Conservation (phyloP, 176 grass and related monocot species). For the Bothriochloa decipiens region DNA sequence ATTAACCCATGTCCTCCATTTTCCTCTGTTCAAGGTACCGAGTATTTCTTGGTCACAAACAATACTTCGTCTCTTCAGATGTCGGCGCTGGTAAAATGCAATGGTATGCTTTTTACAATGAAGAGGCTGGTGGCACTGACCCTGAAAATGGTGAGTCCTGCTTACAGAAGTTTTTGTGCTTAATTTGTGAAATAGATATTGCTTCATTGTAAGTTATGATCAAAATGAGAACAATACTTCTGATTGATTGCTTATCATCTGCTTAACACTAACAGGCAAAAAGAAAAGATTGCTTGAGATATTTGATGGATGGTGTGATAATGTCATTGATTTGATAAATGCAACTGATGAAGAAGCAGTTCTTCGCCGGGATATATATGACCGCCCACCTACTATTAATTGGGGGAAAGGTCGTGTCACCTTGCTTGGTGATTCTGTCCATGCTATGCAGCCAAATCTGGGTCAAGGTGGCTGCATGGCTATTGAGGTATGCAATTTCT, state of each 20-base stretch:
- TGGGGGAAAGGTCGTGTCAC: conserved; percentile 96
- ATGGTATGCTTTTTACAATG: conserved; percentile 98
- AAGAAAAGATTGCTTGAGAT: conserved; percentile 75
- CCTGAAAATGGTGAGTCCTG: conserved; percentile 74
- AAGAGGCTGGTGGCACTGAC: conserved; percentile 84
- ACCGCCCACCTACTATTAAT: conserved; percentile 72
- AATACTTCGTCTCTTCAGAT: conserved; percentile 99
- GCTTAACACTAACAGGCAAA: conserved; percentile 58
- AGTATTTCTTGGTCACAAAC: conserved; percentile 97
- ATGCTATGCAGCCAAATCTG: conserved; percentile 99
- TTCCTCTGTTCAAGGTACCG: conserved; percentile 64
- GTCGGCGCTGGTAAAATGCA: conserved; percentile 99
- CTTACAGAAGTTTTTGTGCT: conserved; percentile 17
- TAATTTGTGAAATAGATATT: conserved; percentile 21
- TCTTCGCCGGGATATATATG: conserved; percentile 92
- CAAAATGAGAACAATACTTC: background rate
- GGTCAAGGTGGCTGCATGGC: conserved; percentile 99
- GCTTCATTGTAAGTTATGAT: background rate
- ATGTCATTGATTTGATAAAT: conserved; percentile 82
- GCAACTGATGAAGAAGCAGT: conserved; percentile 89
- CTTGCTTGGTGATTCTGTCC: conserved; percentile 95
- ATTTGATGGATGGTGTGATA: conserved; percentile 95
- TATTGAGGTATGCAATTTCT: conserved; percentile 78
- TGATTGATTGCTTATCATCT: background rate
- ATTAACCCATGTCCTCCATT: conserved; percentile 32